A percentile compares a stretch with the other conserved stretches of the same genome.
phyloP scores from a whole-genome alignment of 2,329 filamentous ascomycete genomes.

The Fusarium sp. region DNA sequence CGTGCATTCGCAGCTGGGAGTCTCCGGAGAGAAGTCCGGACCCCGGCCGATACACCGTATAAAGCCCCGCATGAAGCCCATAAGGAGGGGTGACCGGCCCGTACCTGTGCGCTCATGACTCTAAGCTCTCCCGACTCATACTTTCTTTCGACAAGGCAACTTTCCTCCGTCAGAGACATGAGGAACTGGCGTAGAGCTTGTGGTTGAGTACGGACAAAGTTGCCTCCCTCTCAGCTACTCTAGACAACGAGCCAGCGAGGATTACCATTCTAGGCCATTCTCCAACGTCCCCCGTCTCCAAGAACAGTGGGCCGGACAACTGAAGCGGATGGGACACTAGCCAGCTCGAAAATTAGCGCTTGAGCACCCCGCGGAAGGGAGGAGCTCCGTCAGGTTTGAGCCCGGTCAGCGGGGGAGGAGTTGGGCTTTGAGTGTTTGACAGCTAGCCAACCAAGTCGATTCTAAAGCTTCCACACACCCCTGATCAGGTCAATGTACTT shows the following conservation, averaged over 20 bases:
- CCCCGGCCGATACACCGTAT: constrained; percentile 6
- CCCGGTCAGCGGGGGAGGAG: constrained; percentile 26
- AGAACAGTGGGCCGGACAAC: constrained; percentile 11
- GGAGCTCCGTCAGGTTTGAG: constrained; percentile 8
- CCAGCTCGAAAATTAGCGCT: constrained; percentile 17
- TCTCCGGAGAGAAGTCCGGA: constrained; percentile 34
- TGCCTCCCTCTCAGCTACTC: not conserved
- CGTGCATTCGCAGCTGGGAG: not conserved
- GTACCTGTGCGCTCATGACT: constrained; percentile 6
- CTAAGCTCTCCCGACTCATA: not conserved
- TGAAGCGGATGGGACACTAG: constrained; percentile 6
- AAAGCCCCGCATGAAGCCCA: constrained; percentile 13
- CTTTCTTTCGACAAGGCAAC: not conserved
- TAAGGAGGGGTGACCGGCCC: constrained; percentile 4
- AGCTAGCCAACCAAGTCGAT: constrained; percentile 2
- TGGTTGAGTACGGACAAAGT: not conserved
- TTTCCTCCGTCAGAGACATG: not conserved
- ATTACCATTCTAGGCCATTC: constrained; percentile 22
- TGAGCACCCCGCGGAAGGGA: constrained; percentile 27
- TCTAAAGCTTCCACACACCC: not conserved
- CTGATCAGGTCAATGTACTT: not conserved
- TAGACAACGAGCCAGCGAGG: constrained; percentile 11
- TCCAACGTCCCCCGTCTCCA: constrained; percentile 30
- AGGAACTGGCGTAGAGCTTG: not conserved
- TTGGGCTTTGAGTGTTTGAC: not conserved